Percentiles rank a stretch among this genome's conserved stretches.
Evolutionary conservation across 495 filamentous ascomycete species (phyloP).

Genomic region (Annulohypoxylon nitens): DNA sequence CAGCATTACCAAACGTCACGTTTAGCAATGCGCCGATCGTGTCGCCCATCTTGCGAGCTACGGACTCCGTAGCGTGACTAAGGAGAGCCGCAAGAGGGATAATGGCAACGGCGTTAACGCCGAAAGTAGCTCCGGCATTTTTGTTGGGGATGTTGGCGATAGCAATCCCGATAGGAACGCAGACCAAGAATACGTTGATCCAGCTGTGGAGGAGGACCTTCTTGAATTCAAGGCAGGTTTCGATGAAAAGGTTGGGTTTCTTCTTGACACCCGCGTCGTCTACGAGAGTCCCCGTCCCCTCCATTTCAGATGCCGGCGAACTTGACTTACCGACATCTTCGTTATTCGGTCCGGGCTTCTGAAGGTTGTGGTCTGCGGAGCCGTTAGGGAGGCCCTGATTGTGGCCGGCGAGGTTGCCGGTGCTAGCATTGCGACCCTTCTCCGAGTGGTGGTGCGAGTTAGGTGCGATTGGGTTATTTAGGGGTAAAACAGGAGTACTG

Average conservation of each 20-base stretch:
- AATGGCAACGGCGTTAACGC: slow-evolving; percentile 86
- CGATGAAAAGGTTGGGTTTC: slow-evolving; percentile 59
- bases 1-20: slow-evolving; percentile 90
- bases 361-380: slow-evolving; percentile 12
- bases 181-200: slow-evolving; percentile 82
- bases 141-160: slow-evolving; percentile 62
- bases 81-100: slow-evolving; percentile 85
- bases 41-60: slow-evolving; percentile 81
- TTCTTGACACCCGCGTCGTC: slow-evolving; percentile 51
- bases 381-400: slow-evolving; percentile 35
- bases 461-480: slow-evolving; percentile 47
- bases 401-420: slow-evolving; percentile 35
- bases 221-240: slow-evolving; percentile 66
- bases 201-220: slow-evolving; percentile 74
- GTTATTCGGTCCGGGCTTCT: slow-evolving; percentile 38
- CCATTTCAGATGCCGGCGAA: slow-evolving; percentile 63
- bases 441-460: slow-evolving; percentile 31
- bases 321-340: slow-evolving; percentile 48
- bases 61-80: slow-evolving; percentile 83
- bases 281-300: slow-evolving; percentile 70
- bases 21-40: slow-evolving; percentile 86
- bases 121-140: slow-evolving; percentile 68
- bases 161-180: slow-evolving; percentile 83
- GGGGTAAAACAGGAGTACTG: slow-evolving; percentile 52
- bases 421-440: slow-evolving; percentile 48